These are phyloP conservation scores for Starmerella cellae DNA, from an alignment of 805 yeast genomes.

Conservation along the genomic window DNA sequence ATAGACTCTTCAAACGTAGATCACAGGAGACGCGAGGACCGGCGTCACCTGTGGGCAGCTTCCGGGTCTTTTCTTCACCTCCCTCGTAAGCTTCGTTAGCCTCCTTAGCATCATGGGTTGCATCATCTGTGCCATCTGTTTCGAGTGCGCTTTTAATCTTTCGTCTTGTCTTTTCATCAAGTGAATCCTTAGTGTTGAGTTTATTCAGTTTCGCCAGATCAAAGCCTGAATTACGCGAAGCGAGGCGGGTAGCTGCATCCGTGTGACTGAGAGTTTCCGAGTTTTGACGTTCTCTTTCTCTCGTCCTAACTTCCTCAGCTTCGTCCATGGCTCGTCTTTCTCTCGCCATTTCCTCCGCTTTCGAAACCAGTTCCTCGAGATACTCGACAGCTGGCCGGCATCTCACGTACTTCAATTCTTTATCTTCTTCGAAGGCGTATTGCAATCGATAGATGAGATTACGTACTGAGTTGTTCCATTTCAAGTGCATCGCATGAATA, in stretches of 20 bases:
- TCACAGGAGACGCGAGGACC: not conserved
- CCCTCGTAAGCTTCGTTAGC: not conserved
- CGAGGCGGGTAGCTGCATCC: not conserved
- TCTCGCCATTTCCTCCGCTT: constrained; percentile 22
- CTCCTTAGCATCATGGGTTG: not conserved
- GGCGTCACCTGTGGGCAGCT: no score
- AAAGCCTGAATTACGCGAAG: not conserved
- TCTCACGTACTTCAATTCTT: constrained; percentile 33
- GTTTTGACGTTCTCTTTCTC: not conserved
- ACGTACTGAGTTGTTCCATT: constrained; percentile 64
- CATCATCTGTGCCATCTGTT: not conserved
- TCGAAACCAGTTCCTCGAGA: constrained; percentile 38
- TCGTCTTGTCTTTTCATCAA: not conserved
- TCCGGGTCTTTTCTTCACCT: not conserved
- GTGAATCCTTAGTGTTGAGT: not conserved
- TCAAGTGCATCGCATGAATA: constrained; percentile 56
- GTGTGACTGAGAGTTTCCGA: not conserved
- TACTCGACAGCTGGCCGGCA: constrained; percentile 39
- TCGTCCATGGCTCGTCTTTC: not conserved
- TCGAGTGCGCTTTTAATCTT: not conserved
- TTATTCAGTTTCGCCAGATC: not conserved
- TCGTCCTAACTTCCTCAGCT: not conserved
- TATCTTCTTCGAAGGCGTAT: constrained; percentile 35
- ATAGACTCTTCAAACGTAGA: constrained; percentile 10
- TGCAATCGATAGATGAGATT: constrained; percentile 50